phyloP scores from a whole-genome alignment of 148 eudicot species.

The Agrostemma githago region DNA sequence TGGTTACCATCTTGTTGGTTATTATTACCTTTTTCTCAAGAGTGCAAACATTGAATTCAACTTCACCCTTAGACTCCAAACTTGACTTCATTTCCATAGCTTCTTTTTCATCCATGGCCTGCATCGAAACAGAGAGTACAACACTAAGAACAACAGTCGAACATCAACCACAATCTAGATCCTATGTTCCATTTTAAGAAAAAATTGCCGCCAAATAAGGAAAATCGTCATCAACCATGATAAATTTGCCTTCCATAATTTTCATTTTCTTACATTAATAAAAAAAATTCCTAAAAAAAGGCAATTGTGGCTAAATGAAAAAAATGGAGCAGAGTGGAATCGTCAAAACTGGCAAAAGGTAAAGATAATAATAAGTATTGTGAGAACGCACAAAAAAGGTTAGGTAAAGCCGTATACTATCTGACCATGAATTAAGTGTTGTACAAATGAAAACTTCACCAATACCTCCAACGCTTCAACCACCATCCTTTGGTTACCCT shows the following conservation, averaged over 20 bases:
- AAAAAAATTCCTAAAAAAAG: neutral
- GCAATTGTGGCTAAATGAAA: neutral
- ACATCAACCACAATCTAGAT: neutral
- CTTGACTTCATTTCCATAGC: slow-evolving; percentile 86
- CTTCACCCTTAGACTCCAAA: slow-evolving; percentile 76
- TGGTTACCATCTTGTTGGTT: slow-evolving; percentile 67
- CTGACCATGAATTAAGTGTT: neutral
- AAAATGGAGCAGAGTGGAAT: neutral
- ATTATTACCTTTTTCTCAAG: slow-evolving; percentile 67
- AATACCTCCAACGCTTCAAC: slow-evolving; percentile 77
- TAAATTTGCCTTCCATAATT: neutral
- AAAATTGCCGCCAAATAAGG: no score
- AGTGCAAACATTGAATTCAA: slow-evolving; percentile 68
- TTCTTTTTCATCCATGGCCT: slow-evolving; percentile 93
- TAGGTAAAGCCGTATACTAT: no score
- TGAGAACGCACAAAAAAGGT: no score
- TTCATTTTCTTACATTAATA: neutral
- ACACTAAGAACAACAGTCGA: neutral
- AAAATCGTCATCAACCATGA: neutral
- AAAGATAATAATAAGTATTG: no score
- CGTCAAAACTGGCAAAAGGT: neutral
- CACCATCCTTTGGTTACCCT: slow-evolving; percentile 78
- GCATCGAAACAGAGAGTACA: slow-evolving; percentile 3
- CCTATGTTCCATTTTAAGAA: neutral
- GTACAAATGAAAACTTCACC: neutral